Conservation (phyloP, 2,329 filamentous ascomycete species). For the Rhynchosporium agropyri region DNA sequence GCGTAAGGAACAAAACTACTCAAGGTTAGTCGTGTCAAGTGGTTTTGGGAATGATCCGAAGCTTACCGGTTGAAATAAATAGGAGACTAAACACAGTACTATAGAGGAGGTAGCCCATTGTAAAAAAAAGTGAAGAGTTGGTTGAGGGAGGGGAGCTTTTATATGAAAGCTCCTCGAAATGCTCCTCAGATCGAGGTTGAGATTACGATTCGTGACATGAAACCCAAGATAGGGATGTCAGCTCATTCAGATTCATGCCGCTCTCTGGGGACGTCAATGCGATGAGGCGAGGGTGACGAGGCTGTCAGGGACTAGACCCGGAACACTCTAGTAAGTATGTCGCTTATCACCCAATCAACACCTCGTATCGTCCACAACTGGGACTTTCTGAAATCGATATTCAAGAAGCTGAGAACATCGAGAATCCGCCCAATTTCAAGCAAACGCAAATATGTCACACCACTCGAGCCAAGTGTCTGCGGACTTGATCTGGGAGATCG, state of each 20-base stretch:
- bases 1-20: constrained; percentile 76
- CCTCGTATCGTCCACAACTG: neutral
- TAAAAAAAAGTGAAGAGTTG: constrained; percentile 22
- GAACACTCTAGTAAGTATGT: neutral
- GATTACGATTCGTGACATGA: constrained; percentile 25
- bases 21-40: constrained; percentile 21
- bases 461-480: constrained; percentile 76
- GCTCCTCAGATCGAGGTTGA: constrained; percentile 19
- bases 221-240: constrained; percentile 25
- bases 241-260: constrained; percentile 25
- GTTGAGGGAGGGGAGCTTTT: constrained; percentile 18
- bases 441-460: constrained; percentile 46
- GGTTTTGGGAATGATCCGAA: neutral
- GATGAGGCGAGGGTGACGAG: constrained; percentile 20
- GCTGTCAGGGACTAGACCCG: neutral
- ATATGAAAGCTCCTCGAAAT: constrained; percentile 20
- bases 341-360: constrained; percentile 1
- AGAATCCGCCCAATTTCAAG: constrained; percentile 22
- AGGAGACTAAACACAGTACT: constrained; percentile 72
- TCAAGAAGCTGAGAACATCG: constrained; percentile 21
- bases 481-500: constrained; percentile 93
- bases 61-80: constrained; percentile 67
- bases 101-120: constrained; percentile 82
- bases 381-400: constrained; percentile 22
- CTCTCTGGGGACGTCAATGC: constrained; percentile 18